Percentiles rank a stretch among this genome's conserved stretches.
These are phyloP conservation scores for Xylogone sp. DNA, from an alignment of 2,329 filamentous ascomycete genomes.

Conservation along the genomic window DNA sequence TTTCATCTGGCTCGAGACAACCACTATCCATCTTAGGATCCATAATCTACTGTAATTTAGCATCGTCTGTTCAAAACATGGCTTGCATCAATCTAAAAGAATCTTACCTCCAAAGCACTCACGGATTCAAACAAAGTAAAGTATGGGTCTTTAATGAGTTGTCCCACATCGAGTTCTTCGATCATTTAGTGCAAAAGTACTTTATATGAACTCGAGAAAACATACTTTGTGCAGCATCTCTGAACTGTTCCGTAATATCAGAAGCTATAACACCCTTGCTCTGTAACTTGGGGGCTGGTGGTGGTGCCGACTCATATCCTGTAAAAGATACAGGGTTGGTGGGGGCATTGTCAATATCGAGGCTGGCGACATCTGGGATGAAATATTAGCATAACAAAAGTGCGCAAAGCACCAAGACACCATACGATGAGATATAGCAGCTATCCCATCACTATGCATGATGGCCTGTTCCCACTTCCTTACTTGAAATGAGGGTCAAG, in stretches of 20 bases:
- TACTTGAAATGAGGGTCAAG: neutral
- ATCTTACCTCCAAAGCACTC: slow-evolving; percentile 68
- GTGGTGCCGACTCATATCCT: slow-evolving; percentile 21
- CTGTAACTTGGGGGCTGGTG: slow-evolving; percentile 25
- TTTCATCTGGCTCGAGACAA: slow-evolving; percentile 71
- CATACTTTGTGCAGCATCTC: slow-evolving; percentile 49
- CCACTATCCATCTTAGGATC: slow-evolving; percentile 99
- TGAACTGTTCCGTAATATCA: slow-evolving; percentile 57
- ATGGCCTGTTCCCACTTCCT: slow-evolving; percentile 2
- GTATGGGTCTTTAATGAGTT: slow-evolving; percentile 87
- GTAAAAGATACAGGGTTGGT: slow-evolving; percentile 15
- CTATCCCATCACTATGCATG: slow-evolving; percentile 22
- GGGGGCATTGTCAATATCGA: slow-evolving; percentile 22
- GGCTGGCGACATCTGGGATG: slow-evolving; percentile 19
- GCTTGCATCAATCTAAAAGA: neutral
- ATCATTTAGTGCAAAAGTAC: slow-evolving; percentile 16
- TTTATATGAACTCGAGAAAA: slow-evolving; percentile 5
- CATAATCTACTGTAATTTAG: slow-evolving; percentile 69
- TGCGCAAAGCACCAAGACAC: neutral
- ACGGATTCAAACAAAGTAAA: slow-evolving; percentile 96
- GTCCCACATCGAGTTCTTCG: slow-evolving; percentile 70
- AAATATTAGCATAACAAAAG: slow-evolving; percentile 10
- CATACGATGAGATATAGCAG: slow-evolving; percentile 20
- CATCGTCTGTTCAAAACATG: neutral
- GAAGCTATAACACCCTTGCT: slow-evolving; percentile 48